Evolutionary conservation across 106 monocot genomes (phyloP), one percentile per base, ranked within the genome.

Genomic region (Hemerocallis citrina): DNA sequence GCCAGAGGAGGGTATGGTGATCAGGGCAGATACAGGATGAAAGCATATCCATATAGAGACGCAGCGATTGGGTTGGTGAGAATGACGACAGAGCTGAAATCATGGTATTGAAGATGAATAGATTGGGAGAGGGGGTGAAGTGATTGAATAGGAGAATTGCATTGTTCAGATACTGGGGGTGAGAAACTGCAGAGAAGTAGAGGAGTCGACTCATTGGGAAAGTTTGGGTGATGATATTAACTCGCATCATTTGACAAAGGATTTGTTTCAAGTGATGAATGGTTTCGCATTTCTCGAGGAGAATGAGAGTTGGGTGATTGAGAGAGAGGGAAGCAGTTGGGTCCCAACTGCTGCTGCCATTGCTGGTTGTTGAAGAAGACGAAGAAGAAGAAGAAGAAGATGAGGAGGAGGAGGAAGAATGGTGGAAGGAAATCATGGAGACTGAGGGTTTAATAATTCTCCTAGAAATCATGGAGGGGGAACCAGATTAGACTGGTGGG

Each of bases 181-280:
- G 61, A 27, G 84, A 62, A n/a, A 70, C 43, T 16, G 84, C 67
- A 21, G 75, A 62, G 70, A 84, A 85, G 57, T 78, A 43, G 33
- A 89, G 74, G 19, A 84, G 77, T 61, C 89, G 74, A 23, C 84
- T 81, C 84, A 84, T 77, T 20, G 89, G 80, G 19, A 89, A 89
- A 14, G 84, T 85, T 25, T 45, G 47, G 15, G 40, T 17, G 28
- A 52, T 64, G 25, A 89, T 75, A 47, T 73, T 56, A 38, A 66
- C 55, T 23, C 81, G 68, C 34, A 75, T 52, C 69, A 81, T 78
- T 27, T 75, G 78, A 35, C 72, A 80, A n/a, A 89, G 34, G 23
- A 84, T 81, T 39, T 81, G 75, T 17, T 66, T 72, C 63, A 89
- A 85, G 42, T 80, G 81, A 5, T 45, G 33, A 28, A 22, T 15